phyloP scores from a whole-genome alignment of 352 stramenopile genomes.

The Phytopythium montanum region DNA sequence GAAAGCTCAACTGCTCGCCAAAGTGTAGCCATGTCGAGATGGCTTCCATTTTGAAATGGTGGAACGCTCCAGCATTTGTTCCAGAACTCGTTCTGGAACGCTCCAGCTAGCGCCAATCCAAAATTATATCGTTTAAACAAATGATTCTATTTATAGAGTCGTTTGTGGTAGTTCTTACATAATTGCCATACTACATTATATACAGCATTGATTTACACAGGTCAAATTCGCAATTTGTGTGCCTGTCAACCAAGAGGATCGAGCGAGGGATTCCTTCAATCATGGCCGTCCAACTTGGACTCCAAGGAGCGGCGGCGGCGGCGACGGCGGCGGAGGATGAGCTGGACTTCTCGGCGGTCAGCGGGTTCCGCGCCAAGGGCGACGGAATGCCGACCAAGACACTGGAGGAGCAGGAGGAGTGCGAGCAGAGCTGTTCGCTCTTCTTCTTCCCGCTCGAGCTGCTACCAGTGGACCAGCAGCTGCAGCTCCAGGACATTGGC shows the following conservation, averaged over 20 bases:
- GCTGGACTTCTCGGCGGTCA: constrained; percentile 23
- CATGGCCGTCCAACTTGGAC: too few species aligned
- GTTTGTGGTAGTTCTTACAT: too few species aligned
- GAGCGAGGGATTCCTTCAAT: too few species aligned
- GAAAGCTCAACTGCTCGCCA: background rate
- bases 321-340: background rate
- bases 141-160: too few species aligned
- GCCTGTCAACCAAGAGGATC: too few species aligned
- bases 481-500: constrained; percentile 80
- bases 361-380: constrained; percentile 50
- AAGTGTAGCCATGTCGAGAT: background rate
- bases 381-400: constrained; percentile 52
- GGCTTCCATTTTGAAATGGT: background rate
- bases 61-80: too few species aligned
- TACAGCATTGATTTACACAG: too few species aligned
- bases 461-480: constrained; percentile 69
- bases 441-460: constrained; percentile 90
- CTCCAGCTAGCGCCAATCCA: background rate
- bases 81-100: background rate
- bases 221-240: too few species aligned
- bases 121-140: too few species aligned
- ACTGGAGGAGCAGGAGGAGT: constrained; percentile 77
- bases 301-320: background rate
- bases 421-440: constrained; percentile 86
- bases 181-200: too few species aligned